Evolutionary conservation across 371 early-diverging fungal species (phyloP), one percentile per base, ranked within the genome.

Genomic region (Rhizopus sp.): DNA sequence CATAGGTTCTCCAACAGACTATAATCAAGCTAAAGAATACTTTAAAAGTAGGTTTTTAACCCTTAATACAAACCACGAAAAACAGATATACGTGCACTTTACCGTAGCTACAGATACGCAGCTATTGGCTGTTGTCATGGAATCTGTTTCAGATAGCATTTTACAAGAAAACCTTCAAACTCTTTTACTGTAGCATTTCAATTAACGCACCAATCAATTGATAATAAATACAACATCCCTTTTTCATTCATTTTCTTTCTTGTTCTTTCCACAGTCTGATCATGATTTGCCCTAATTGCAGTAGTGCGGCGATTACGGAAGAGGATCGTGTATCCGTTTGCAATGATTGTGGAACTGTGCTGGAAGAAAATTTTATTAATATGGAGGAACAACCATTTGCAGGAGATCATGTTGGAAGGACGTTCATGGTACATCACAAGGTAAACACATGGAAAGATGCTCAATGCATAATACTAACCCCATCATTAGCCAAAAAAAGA

Each of bases 71-170:
- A 69, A 69, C 47, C 70, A 66, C 23, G 66, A 65, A 32, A 83
- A 83, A 51, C 69, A 77, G 35, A 69, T 83, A 6, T 83, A 81
- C 57, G 69, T 77, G 29, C 83, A 83, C 56, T 78, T 71, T 49
- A 80, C 83, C 7, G 70, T 80, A 17, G 82, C 83, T 7, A 83
- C 83, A 3, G 77, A 83, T 44, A 83, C 82, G 10, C 63, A 72
- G 34, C 63, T 72, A 49, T 53, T 83, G 48, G 63, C 78, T 50
- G 69, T 78, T 46, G 74, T 83, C 35, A 83, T 83, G 81, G 64
- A 63, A 5, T 68, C 72, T 39, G 75, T 81, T n/a, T 80, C 73
- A 33, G 79, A 78, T 47, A 81, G 78, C 54, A 77, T 81, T 42
- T 61, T 81, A 16, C 66, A 68, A 13, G 64, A 73, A 50, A 81